Percentiles rank a stretch among this genome's conserved stretches.
Evolutionary conservation across 805 yeast genomes (phyloP).

Genomic region (Wickerhamiella vanderwaltii): DNA sequence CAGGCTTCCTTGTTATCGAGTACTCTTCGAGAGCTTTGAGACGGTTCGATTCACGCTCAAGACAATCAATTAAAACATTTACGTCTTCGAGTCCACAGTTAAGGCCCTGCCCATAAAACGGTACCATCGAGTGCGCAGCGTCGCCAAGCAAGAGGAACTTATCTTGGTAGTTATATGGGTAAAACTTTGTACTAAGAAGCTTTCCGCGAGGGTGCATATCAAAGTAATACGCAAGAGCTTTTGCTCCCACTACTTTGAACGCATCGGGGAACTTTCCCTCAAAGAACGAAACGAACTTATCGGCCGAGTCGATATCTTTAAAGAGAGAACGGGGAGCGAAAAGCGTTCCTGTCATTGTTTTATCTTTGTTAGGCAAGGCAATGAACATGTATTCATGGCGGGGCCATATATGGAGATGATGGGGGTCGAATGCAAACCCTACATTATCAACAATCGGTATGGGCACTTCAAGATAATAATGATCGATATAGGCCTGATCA

Average conservation of each 20-base stretch:
- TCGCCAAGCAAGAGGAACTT: constrained; percentile 69
- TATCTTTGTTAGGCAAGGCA: constrained; percentile 75
- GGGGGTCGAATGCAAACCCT: constrained; percentile 47
- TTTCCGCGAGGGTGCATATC: constrained; percentile 57
- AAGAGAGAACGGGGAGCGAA: constrained; percentile 69
- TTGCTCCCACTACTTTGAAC: constrained; percentile 48
- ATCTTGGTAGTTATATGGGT: constrained; percentile 55
- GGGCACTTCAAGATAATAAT: constrained; percentile 68
- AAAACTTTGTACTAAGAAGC: constrained; percentile 58
- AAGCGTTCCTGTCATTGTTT: constrained; percentile 79
- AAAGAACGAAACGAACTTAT: constrained; percentile 45
- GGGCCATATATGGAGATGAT: constrained; percentile 91
- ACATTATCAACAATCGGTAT: constrained; percentile 44
- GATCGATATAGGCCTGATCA: constrained; percentile 67
- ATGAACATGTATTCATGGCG: constrained; percentile 75
- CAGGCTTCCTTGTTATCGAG: constrained; percentile 45
- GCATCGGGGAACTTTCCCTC: constrained; percentile 61
- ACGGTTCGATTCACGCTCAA: constrained; percentile 26
- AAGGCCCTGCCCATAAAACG: constrained; percentile 97
- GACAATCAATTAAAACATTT: constrained; percentile 41
- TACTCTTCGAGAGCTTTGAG: constrained; percentile 42
- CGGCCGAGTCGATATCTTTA: constrained; percentile 34
- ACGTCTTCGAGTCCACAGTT: constrained; percentile 94
- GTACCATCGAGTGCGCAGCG: constrained; percentile 95
- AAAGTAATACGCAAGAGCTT: constrained; percentile 39